These are phyloP conservation scores for Pythium aristosporum DNA, from an alignment of 352 stramenopile species.

Conservation along the genomic window DNA sequence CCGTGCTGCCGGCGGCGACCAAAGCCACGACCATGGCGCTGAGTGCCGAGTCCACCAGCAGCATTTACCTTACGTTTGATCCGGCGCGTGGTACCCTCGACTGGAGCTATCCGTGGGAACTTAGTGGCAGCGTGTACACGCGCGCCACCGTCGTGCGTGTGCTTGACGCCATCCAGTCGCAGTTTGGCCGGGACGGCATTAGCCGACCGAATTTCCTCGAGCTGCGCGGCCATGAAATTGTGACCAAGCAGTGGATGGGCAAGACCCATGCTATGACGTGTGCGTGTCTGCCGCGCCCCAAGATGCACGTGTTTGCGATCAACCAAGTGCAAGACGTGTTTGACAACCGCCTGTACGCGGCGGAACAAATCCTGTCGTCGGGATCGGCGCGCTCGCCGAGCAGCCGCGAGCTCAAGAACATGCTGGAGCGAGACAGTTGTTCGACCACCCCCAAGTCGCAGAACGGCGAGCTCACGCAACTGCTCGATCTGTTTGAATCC, in stretches of 20 bases:
- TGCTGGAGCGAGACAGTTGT: constrained; percentile 13
- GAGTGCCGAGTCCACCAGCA: constrained; percentile 10
- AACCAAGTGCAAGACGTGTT: constrained; percentile 87
- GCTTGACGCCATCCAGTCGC: constrained; percentile 29
- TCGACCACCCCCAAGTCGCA: not conserved
- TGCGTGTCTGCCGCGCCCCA: constrained; percentile 43
- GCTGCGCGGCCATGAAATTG: constrained; percentile 49
- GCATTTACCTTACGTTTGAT: constrained; percentile 42
- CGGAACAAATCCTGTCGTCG: constrained; percentile 4
- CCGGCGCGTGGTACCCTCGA: constrained; percentile 49
- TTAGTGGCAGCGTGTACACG: constrained; percentile 81
- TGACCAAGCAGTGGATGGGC: constrained; percentile 31
- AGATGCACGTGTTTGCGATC: constrained; percentile 80
- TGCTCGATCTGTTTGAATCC: constrained; percentile 33
- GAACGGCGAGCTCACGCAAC: constrained; percentile 31
- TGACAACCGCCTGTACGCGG: constrained; percentile 62
- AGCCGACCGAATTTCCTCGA: constrained; percentile 68
- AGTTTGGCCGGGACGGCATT: constrained; percentile 35
- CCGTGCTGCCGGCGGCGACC: constrained; percentile 11
- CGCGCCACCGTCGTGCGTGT: constrained; percentile 33
- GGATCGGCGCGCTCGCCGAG: constrained; percentile 21
- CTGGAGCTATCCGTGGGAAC: constrained; percentile 87
- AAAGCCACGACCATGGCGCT: constrained; percentile 18
- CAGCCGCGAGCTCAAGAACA: constrained; percentile 19
- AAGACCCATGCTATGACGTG: constrained; percentile 35